Base-by-base conservation (phyloP, 1,139 yeast genomes). In the Ashbya aceris region DNA sequence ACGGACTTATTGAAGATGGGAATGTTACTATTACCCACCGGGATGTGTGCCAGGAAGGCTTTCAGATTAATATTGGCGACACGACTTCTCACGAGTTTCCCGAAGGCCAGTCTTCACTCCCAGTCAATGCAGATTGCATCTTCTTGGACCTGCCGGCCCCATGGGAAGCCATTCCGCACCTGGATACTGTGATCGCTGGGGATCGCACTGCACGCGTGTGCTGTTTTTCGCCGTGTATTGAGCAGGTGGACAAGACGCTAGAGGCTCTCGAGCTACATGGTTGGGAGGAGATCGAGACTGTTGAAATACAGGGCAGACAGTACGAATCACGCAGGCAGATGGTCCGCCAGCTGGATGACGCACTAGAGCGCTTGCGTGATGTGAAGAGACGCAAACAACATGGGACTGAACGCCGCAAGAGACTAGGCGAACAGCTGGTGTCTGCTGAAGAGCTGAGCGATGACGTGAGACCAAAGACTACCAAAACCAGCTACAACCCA, bases 221-320 rank as follows among this genome's bases (percentile, higher is more conserved):
- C 64, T 91, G 97, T 62, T 91, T 91, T 60, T 84, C 95, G 30
- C 99, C 99, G 8, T 93, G 99, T 64, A 85, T 93, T 42, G 99
- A 93, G 64, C 99, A 93, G 66, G 98, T 93, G 2, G 81, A 81
- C 45, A 79, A 83, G 54, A 83, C 97, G 0, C 78, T 91, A 9
- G 80, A 75, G 50, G 81, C 83, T 0, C 68, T 93, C 46, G 79
- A 81, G 50, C 73, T 69, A 30, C 65, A 78, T 40, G 96, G 95
- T 1, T 93, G 96, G 95, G 73, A 75, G n/a, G 74, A 77, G 33
- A 79, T 93, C 29, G 96, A 93, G 61, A 84, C 87, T 89, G 95
- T 89, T 6, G 98, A 91, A 60, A 80, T 89, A 35, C 81, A 83
- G 31, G 85, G 91, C 2, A 77, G 76, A 52, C 75, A 85, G 50